These are phyloP conservation scores for Pythium angustatum DNA, from an alignment of 352 stramenopile species.

Conservation along the genomic window DNA sequence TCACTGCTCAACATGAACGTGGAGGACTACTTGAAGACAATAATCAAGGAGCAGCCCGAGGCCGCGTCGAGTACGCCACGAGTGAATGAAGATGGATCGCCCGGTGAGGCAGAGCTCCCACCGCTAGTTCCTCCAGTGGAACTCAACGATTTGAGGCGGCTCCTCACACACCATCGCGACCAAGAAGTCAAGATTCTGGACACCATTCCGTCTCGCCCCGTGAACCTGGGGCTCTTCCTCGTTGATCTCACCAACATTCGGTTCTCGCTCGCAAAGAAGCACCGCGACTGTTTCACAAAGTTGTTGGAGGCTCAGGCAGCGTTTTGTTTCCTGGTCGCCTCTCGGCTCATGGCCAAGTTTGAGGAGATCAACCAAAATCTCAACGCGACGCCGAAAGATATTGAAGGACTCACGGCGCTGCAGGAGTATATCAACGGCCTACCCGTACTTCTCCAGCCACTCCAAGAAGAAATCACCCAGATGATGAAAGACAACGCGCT, in stretches of 20 bases:
- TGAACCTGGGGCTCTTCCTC: constrained; percentile 79
- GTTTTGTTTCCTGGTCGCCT: constrained; percentile 68
- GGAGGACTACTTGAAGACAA: constrained; percentile 69
- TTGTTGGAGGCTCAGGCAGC: constrained; percentile 68
- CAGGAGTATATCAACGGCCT: constrained; percentile 87
- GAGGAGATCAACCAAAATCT: constrained; percentile 86
- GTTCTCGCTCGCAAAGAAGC: constrained; percentile 72
- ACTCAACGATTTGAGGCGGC: constrained; percentile 66
- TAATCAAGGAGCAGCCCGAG: constrained; percentile 49
- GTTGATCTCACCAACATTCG: constrained; percentile 84
- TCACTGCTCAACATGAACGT: constrained; percentile 91
- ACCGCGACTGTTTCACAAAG: constrained; percentile 71
- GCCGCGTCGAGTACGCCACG: constrained; percentile 29
- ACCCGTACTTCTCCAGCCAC: constrained; percentile 60
- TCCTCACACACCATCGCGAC: constrained; percentile 63
- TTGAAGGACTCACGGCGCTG: constrained; percentile 88
- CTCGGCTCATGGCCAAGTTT: constrained; percentile 79
- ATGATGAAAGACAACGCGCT: constrained; percentile 81
- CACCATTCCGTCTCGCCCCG: constrained; percentile 54
- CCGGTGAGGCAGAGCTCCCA: constrained; percentile 44
- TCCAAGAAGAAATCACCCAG: constrained; percentile 79
- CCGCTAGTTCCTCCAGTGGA: constrained; percentile 65
- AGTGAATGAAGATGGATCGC: constrained; percentile 27
- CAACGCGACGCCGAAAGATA: constrained; percentile 83
- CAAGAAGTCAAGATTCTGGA: constrained; percentile 73